Conservation (phyloP, 768 basidiomycete species). For the Boletus sp. region DNA sequence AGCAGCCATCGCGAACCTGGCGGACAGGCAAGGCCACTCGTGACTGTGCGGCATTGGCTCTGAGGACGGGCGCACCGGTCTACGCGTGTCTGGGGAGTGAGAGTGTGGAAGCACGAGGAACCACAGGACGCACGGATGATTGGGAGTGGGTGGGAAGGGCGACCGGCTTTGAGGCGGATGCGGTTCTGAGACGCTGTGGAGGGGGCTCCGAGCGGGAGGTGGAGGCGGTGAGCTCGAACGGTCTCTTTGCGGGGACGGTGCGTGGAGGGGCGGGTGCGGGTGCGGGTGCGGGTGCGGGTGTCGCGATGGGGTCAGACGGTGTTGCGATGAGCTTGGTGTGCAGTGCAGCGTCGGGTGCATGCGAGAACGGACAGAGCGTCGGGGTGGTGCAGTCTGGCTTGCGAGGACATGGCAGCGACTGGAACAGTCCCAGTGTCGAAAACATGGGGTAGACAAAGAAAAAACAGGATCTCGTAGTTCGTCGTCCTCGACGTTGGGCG, state of each 20-base stretch:
- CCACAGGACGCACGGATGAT: conserved; percentile 22
- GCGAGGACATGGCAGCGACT: conserved; percentile 57
- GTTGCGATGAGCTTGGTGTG: conserved; percentile 17
- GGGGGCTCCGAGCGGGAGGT: conserved; percentile 47
- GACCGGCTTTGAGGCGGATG: conserved; percentile 39
- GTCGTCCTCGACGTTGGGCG: background rate
- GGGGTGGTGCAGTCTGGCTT: conserved; percentile 42
- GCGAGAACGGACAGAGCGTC: conserved; percentile 64
- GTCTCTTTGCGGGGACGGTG: conserved; percentile 52
- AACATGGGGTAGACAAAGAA: conserved; percentile 47
- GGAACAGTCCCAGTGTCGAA: conserved; percentile 56
- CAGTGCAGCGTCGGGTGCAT: conserved; percentile 39
- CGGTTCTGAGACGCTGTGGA: conserved; percentile 59
- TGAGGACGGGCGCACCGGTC: conserved; percentile 63
- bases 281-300: background rate
- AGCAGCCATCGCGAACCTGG: conserved; percentile 45
- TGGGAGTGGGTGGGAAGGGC: conserved; percentile 41
- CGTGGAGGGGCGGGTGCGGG: background rate
- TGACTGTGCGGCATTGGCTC: conserved; percentile 66
- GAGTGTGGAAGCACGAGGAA: background rate
- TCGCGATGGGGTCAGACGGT: conserved; percentile 8
- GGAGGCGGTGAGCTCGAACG: conserved; percentile 27
- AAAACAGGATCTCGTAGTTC: background rate
- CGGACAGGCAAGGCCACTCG: conserved; percentile 69
- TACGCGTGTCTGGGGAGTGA: conserved; percentile 20